Evolutionary conservation across 331 rosid genomes (phyloP).

Genomic region (Acacia concinna): DNA sequence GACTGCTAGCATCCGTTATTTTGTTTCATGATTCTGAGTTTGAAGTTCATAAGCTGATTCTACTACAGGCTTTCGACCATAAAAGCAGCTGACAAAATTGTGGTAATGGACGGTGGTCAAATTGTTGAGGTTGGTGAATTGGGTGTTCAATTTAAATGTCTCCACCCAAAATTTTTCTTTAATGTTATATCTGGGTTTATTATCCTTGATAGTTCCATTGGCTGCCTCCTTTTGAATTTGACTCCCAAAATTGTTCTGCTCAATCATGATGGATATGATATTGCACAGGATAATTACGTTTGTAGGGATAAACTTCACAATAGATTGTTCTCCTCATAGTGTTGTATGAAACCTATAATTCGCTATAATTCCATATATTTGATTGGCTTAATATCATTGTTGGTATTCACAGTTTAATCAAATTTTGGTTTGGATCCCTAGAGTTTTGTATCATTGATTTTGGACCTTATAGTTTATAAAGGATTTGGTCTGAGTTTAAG

Average conservation of each 20-base stretch:
- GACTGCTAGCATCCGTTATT: slow-evolving; percentile 3
- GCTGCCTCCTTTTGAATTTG: not conserved
- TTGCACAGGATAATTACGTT: not conserved
- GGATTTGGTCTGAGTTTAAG: too few species aligned
- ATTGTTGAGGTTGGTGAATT: slow-evolving; percentile 73
- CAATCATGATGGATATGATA: slow-evolving; percentile 15
- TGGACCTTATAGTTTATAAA: too few species aligned
- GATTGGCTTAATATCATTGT: not conserved
- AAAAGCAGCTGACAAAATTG: slow-evolving; percentile 93
- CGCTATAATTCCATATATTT: not conserved
- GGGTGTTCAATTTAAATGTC: slow-evolving; percentile 28
- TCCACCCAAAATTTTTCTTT: slow-evolving; percentile 3
- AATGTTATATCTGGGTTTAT: slow-evolving; percentile 1
- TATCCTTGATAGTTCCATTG: slow-evolving; percentile 9
- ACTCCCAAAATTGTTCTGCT: slow-evolving; percentile 22
- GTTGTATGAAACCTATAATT: slow-evolving; percentile 19
- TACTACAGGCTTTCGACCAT: slow-evolving; percentile 86
- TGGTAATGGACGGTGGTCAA: slow-evolving; percentile 86
- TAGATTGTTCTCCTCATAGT: slow-evolving; percentile 6
- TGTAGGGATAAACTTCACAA: not conserved
- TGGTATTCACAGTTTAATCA: too few species aligned
- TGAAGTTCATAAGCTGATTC: slow-evolving; percentile 22
- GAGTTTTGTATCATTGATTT: too few species aligned
- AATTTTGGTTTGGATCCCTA: too few species aligned
- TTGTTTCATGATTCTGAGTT: slow-evolving; percentile 16